Conservation (phyloP, 2,329 filamentous ascomycete species). For the Exophiala phaeomuriformis region DNA sequence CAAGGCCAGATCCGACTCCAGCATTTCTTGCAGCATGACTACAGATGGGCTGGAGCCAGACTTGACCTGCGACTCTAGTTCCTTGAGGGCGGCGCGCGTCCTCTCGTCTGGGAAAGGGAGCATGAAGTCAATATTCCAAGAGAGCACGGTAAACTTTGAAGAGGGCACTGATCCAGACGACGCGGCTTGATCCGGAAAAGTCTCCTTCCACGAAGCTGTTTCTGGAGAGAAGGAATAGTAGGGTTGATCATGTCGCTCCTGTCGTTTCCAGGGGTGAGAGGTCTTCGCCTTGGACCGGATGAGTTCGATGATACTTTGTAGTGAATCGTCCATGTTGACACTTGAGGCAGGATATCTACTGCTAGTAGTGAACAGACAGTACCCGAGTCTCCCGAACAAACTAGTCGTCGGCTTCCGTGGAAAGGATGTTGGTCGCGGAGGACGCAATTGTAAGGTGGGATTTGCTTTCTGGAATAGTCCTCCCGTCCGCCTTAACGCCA, state of each 20-base stretch:
- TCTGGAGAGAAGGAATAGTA: conserved; percentile 22
- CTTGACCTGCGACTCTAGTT: conserved; percentile 33
- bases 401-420: too few relatives aligned
- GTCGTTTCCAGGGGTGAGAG: conserved; percentile 25
- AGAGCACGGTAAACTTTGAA: conserved; percentile 32
- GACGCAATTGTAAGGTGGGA: too few relatives aligned
- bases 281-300: conserved; percentile 23
- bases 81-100: conserved; percentile 37
- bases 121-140: conserved; percentile 47
- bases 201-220: conserved; percentile 17
- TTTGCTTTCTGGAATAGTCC: too few relatives aligned
- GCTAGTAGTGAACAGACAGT: neutral
- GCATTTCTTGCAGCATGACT: conserved; percentile 51
- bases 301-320: conserved; percentile 19
- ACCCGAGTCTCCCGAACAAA: too few relatives aligned
- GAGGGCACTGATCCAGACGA: neutral
- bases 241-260: conserved; percentile 23
- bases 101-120: conserved; percentile 33
- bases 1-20: conserved; percentile 38
- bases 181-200: neutral
- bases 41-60: conserved; percentile 31
- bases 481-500: too few relatives aligned
- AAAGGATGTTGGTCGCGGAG: too few relatives aligned
- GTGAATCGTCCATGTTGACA: conserved; percentile 15
- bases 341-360: neutral